phyloP scores from a whole-genome alignment of 257 asterid species.

The Solanum etuberosum region DNA sequence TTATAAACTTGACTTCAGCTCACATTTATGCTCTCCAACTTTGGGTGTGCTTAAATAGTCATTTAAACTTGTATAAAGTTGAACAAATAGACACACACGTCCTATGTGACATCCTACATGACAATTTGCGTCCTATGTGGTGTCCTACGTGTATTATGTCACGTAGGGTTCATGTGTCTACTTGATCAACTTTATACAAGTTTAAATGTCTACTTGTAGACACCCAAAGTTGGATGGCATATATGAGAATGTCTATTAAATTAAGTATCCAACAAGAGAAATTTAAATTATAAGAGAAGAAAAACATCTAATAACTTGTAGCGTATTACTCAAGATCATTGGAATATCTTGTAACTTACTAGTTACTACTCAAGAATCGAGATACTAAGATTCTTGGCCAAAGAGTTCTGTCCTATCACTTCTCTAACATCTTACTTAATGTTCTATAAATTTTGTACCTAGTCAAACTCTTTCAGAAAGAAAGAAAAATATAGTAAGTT shows the following conservation, averaged over 20 bases:
- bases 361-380: neutral
- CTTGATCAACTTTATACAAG: neutral
- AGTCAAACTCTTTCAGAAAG: neutral
- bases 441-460: neutral
- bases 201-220: neutral
- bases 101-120: too few relatives aligned
- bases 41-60: too few relatives aligned
- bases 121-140: too few relatives aligned
- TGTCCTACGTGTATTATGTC: too few relatives aligned
- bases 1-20: too few relatives aligned
- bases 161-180: too few relatives aligned
- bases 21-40: too few relatives aligned
- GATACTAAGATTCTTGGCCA: neutral
- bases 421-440: neutral
- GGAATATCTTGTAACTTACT: too few relatives aligned
- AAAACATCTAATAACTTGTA: neutral
- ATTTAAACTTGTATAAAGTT: too few relatives aligned
- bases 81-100: too few relatives aligned
- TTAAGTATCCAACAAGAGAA: neutral
- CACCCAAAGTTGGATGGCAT: neutral
- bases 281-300: neutral
- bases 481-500: neutral
- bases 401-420: neutral
- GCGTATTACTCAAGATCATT: neutral
- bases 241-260: neutral